Evolutionary conservation across 352 stramenopile genomes (phyloP), one percentile per base, ranked within the genome.

Genomic region (Plasmopara viticola): DNA sequence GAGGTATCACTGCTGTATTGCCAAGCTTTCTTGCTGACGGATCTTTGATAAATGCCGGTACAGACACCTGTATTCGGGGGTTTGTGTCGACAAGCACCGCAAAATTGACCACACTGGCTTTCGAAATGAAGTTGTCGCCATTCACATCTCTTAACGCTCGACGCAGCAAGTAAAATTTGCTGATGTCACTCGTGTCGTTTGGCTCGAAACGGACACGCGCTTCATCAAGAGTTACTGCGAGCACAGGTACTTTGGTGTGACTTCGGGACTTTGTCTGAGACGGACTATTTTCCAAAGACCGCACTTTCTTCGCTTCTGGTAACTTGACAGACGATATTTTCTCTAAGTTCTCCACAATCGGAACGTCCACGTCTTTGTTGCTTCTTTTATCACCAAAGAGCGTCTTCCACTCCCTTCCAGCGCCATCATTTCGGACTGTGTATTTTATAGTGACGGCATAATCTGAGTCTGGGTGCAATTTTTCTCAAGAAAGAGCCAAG

Each of bases 1-100:
- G 64, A 53, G 80, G 78, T 65, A 92, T 72, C 66, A 79, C 62
- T 70, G 51, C 59, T 58, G 48, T 35, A 9, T 31, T n/a, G 7
- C 17, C 13, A 30, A 5, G 6, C 8, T 10, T 5, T 29, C 48
- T 42, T 25, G 34, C 47, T 8, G 44, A 56, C 8, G 33, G 20
- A 14, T 51, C 50, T 10, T 17, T 25, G 0, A 14, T 10, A 2
- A 28, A 18, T 12, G 25, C 5, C 4, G 45, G 48, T 14, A 33
- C 28, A n/a, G 55, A 46, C n/a, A 49, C 37, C 6, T 43, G 42
- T 37, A 58, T 43, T 14, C 38, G 14, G 43, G 13, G 46, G 40
- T 61, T 60, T 0, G 60, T 60, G 20, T 66, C 56, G 0, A 64
- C 44, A 0, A 69, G 15, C 29, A 66, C 35, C 2, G 20, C 88